Evolutionary conservation across 2,329 filamentous ascomycete genomes (phyloP), one percentile per base, ranked within the genome.

Genomic region (Xylaria sp.): DNA sequence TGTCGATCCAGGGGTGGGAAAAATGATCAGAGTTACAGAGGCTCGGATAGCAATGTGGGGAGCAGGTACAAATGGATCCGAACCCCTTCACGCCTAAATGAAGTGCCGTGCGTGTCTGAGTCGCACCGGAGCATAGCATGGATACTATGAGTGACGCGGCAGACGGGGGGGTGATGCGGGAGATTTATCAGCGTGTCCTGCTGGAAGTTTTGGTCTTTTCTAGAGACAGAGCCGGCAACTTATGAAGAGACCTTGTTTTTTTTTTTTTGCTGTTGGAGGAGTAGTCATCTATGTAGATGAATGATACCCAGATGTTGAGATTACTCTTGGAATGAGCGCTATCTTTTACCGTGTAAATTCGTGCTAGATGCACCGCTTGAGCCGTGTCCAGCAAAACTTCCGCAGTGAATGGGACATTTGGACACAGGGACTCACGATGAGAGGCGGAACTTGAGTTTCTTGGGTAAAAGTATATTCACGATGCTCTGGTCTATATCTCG

Each of bases 251-350:
- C 51, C 57, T 39, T 53, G 59, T 57, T 57, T 57, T 26, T 6
- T 26, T 26, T 26, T 26, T 5, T 13, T 7, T 34, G 29, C 8
- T 11, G 29, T 3, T 54, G 59, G 56, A 52, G 49, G 56, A 54
- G 55, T 48, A 54, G 54, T 61, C 62, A 59, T 63, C 61, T 65
- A 62, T 48, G 60, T 65, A 66, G 63, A 66, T 67, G 62, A 66
- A 67, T 66, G 65, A 67, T 67, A 67, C 65, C 65, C 65, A 67
- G 57, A 52, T 50, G 57, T 61, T 59, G 48, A 57, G 48, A 34
- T 13, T 13, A 34, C 11, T 34, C 6, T 26, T 26, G 24, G 24
- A n/a, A 26, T 26, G 24, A 5, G 5, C 11, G 24, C 24, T 19
- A 18, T 18, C 8, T 47, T 43, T 11, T 2, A 20, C 4, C 13